These are phyloP conservation scores for Coccomyxa sp. DNA, from an alignment of 139 green algal genomes.

Conservation along the genomic window DNA sequence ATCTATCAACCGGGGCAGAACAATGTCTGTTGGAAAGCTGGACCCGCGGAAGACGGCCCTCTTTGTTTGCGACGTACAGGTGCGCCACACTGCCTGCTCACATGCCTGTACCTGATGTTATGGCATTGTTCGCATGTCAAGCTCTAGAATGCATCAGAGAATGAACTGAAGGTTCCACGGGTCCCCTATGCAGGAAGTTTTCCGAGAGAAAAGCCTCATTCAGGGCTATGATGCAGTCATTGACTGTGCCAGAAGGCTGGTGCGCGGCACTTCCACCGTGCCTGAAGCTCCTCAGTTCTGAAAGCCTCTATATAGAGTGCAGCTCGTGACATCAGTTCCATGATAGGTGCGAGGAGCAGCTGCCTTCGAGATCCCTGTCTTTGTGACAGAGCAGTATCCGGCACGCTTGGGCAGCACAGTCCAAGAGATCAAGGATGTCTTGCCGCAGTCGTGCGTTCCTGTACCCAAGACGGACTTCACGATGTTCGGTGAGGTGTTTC, in stretches of 20 bases:
- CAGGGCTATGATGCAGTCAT: constrained; percentile 54
- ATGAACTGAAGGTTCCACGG: too few relatives aligned
- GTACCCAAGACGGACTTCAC: constrained; percentile 50
- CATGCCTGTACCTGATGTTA: not conserved
- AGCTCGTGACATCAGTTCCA: not conserved
- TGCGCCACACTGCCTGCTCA: not conserved
- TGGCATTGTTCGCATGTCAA: too few relatives aligned
- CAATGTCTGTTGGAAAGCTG: constrained; percentile 34
- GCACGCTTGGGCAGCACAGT: constrained; percentile 75
- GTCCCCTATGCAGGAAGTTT: too few relatives aligned
- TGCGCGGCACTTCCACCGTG: constrained; percentile 9
- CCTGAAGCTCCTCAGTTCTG: not conserved
- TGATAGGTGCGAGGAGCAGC: constrained; percentile 45
- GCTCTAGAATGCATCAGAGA: too few relatives aligned
- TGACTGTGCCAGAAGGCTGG: constrained; percentile 53
- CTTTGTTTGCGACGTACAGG: constrained; percentile 67
- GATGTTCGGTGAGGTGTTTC: constrained; percentile 28
- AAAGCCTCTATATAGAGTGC: not conserved
- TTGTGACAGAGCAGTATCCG: constrained; percentile 87
- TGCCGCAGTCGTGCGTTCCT: constrained; percentile 23
- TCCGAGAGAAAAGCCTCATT: constrained; percentile 55
- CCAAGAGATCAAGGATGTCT: constrained; percentile 45
- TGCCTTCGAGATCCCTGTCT: constrained; percentile 58
- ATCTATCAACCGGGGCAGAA: not conserved
- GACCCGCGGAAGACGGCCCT: constrained; percentile 39